phyloP scores from a whole-genome alignment of 2,329 filamentous ascomycete species.

The Polychaeton citri region DNA sequence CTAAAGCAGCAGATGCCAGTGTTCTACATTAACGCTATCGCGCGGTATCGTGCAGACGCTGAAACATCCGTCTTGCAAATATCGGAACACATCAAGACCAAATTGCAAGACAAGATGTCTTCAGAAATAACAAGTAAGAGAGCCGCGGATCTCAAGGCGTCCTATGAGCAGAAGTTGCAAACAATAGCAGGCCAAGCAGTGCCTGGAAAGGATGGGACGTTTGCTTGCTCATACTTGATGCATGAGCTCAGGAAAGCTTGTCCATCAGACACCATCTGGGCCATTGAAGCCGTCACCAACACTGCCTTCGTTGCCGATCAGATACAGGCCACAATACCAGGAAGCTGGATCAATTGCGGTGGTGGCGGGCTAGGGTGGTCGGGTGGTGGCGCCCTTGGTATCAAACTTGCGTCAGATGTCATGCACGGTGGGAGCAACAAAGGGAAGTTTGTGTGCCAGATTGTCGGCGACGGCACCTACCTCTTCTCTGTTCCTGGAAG shows the following conservation, averaged over 20 bases:
- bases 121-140: constrained; percentile 25
- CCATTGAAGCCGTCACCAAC: constrained; percentile 66
- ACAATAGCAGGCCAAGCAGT: constrained; percentile 44
- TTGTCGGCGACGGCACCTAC: constrained; percentile 56
- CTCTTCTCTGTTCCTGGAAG: constrained; percentile 52
- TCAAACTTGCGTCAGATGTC: constrained; percentile 55
- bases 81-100: constrained; percentile 40
- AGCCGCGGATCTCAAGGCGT: constrained; percentile 44
- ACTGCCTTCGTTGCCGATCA: constrained; percentile 56
- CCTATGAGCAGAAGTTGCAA: constrained; percentile 46
- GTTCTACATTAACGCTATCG: constrained; percentile 42
- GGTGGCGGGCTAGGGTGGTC: constrained; percentile 72
- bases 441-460: constrained; percentile 48
- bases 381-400: constrained; percentile 59
- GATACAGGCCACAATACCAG: constrained; percentile 52
- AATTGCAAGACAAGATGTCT: constrained; percentile 30
- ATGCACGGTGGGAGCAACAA: constrained; percentile 36
- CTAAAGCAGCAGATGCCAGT: constrained; percentile 50
- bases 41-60: constrained; percentile 38
- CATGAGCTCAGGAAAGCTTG: constrained; percentile 41
- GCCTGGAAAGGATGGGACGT: constrained; percentile 48
- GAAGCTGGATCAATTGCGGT: constrained; percentile 69
- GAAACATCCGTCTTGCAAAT: constrained; percentile 49
- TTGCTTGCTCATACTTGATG: constrained; percentile 47
- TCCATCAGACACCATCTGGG: constrained; percentile 57